Conservation (phyloP, 164 flowering plant species). For the Piper longum region DNA sequence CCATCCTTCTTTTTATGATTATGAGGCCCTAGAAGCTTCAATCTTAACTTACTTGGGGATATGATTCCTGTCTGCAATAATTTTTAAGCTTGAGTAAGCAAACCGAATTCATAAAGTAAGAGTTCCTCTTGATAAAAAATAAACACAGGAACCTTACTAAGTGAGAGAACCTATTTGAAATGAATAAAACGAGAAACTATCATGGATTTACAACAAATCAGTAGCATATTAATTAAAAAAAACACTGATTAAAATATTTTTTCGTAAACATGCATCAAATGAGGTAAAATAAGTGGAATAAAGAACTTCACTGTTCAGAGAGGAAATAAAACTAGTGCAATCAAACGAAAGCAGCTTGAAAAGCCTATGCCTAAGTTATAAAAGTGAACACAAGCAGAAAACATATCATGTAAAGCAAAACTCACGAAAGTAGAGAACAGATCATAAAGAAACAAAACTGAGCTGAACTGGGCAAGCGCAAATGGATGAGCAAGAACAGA, state of each 20-base stretch:
- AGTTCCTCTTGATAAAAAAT: not conserved
- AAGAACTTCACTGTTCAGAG: not conserved
- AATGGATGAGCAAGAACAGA: not conserved
- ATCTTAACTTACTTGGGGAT: conserved; percentile 86
- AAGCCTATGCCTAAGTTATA: too few relatives aligned
- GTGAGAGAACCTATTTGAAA: too few relatives aligned
- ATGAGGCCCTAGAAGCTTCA: conserved; percentile 67
- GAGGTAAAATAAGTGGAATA: not conserved
- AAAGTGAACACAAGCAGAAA: not conserved
- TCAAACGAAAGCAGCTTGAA: not conserved
- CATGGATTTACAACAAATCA: too few relatives aligned
- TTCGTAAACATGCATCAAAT: too few relatives aligned
- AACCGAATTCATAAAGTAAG: not conserved
- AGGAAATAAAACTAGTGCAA: not conserved
- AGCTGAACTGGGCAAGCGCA: not conserved
- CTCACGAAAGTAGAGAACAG: not conserved
- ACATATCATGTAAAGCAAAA: not conserved
- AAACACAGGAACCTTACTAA: not conserved
- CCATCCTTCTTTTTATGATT: conserved; percentile 41
- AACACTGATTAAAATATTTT: too few relatives aligned
- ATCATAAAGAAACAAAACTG: not conserved
- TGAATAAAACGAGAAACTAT: too few relatives aligned
- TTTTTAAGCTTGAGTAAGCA: not conserved
- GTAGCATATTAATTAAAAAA: too few relatives aligned
- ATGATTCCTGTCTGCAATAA: conserved; percentile 56